Percentiles rank a stretch among this genome's conserved stretches.
Evolutionary conservation across 129 eudicot species (phyloP).

Genomic region (Ambrosia trifida): DNA sequence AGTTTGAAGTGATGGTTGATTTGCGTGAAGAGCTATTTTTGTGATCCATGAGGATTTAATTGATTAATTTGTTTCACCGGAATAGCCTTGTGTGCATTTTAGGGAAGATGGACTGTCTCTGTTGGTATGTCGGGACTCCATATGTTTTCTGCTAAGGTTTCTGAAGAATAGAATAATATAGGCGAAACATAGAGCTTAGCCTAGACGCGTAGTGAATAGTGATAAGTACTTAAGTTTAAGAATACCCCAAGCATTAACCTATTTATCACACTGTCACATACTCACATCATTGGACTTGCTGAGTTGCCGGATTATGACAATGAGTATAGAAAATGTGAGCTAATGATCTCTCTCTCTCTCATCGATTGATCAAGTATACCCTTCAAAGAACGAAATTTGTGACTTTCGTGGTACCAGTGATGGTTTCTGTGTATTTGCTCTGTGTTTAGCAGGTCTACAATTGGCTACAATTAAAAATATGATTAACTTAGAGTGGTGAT

Average conservation of each 20-base stretch:
- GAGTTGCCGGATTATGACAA: too few relatives aligned
- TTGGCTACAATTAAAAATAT: background rate
- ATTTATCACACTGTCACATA: background rate
- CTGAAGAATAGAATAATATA: background rate
- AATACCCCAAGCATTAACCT: background rate
- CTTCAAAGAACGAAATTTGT: background rate
- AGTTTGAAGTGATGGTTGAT: background rate
- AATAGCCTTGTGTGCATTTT: constrained; percentile 8
- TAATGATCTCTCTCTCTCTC: too few relatives aligned
- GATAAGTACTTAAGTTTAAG: too few relatives aligned
- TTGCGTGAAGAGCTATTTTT: background rate
- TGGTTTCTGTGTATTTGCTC: constrained; percentile 4
- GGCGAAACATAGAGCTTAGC: background rate
- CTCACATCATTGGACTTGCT: too few relatives aligned
- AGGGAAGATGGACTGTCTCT: constrained; percentile 2
- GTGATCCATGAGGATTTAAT: background rate
- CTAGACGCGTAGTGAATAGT: too few relatives aligned
- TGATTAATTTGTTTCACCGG: background rate
- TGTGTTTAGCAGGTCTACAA: constrained; percentile 10
- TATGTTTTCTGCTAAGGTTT: constrained; percentile 14
- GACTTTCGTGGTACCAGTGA: background rate
- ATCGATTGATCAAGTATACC: background rate
- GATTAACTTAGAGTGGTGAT: constrained; percentile 13
- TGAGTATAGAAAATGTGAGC: too few relatives aligned
- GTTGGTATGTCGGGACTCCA: background rate